A percentile compares a stretch with the other conserved stretches of the same genome.
Evolutionary conservation across 306 rosid genomes (phyloP).

Genomic region (Erythrophleum fordii): DNA sequence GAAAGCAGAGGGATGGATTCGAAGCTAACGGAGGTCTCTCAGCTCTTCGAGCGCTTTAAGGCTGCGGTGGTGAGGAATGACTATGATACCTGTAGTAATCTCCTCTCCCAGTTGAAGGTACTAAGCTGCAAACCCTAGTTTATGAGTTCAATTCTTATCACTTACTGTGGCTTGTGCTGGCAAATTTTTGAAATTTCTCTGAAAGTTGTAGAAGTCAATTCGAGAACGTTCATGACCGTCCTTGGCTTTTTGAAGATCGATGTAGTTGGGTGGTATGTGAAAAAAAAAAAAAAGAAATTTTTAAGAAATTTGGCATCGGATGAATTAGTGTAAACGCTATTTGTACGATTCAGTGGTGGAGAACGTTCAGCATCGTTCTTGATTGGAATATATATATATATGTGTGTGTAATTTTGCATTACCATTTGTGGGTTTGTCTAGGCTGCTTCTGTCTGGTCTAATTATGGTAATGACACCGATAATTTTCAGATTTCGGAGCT

Average conservation of each 20-base stretch:
- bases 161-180: not conserved
- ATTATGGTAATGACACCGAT: not conserved
- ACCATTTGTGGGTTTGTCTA: not conserved
- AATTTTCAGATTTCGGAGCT: not conserved
- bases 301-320: not conserved
- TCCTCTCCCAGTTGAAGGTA: constrained; percentile 89
- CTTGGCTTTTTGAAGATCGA: not conserved
- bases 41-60: constrained; percentile 82
- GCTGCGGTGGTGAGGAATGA: constrained; percentile 74
- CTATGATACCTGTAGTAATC: constrained; percentile 47
- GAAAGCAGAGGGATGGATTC: constrained; percentile 64
- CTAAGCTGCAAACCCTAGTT: constrained; percentile 49
- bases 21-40: constrained; percentile 73
- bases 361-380: not conserved
- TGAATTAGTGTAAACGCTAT: not conserved
- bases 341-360: not conserved
- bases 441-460: constrained; percentile 14
- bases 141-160: not conserved
- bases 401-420: not conserved
- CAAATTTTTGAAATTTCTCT: not conserved
- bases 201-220: not conserved
- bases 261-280: not conserved
- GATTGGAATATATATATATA: not conserved
- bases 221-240: not conserved
- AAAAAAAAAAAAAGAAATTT: not conserved